Base-by-base conservation (phyloP, 805 yeast species). In the Metschnikowia lachancei region DNA sequence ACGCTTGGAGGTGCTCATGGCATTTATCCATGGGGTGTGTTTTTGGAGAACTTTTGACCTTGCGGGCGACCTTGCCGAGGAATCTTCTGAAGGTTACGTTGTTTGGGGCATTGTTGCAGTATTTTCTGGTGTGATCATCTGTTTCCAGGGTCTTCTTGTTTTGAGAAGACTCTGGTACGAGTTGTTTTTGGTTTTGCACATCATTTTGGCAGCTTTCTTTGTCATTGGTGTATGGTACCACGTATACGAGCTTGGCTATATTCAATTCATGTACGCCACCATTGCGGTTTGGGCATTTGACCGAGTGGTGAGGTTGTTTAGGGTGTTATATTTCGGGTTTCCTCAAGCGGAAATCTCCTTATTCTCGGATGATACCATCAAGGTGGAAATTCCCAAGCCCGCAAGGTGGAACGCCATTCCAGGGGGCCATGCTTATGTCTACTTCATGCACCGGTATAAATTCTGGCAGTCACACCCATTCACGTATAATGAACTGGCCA, bases 391-490 rank as follows among this genome's bases (percentile, higher is more conserved):
- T 13, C 61, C 69, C 22, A 74, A 72, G 54, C 85, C 88, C 13
- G 60, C 57, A 3, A 57, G 57, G 37, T 78, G 83, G 74, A 67
- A 66, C 24, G 66, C 75, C 19, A 65, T 59, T 41, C 83, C 89
- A 1, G 88, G 88, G 3, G 70, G 77, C 9, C 79, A 67, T 58
- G 81, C 75, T 0, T 85, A 70, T 51, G 64, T 87, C 24, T 75
- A 82, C 61, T 80, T 85, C 60, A 49, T 82, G 47, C 67, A 76
- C 33, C 71, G 74, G 26, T 58, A 63, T 10, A 62, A 71, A 33
- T 81, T 83, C 58, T 83, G 83, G 81, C 88, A 85, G 61, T 78
- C 84, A 1, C 90, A 85, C 74, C 69, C 1, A 72, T 80, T 53
- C 95, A 89, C 52, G 13, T 54, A 53, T 32, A 24, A 46, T 13